Conservation (phyloP, 1,284 basidiomycete species). For the Porphyrellus sp. region DNA sequence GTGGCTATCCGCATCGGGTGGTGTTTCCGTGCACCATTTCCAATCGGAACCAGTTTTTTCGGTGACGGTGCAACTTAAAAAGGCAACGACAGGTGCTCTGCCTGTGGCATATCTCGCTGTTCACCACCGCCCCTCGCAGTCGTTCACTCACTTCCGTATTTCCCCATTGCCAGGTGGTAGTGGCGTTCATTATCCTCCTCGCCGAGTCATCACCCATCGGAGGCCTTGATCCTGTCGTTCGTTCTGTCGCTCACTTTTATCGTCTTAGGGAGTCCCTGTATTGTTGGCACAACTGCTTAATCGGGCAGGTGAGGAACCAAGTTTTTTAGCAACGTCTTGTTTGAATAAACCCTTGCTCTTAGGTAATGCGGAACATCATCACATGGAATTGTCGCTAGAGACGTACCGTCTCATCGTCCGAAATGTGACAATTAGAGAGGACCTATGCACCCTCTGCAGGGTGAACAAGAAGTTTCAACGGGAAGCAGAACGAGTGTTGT, state of each 20-base stretch:
- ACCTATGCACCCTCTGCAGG: constrained; percentile 52
- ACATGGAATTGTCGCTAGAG: constrained; percentile 58
- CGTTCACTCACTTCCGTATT: background rate
- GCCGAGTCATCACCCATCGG: background rate
- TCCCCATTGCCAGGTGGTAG: background rate
- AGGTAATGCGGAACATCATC: constrained; percentile 22
- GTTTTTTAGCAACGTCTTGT: background rate
- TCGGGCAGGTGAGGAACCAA: constrained; percentile 13
- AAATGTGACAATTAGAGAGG: constrained; percentile 47
- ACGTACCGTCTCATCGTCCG: constrained; percentile 53
- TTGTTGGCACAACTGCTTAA: background rate
- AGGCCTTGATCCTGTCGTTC: background rate
- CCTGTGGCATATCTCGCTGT: constrained; percentile 1
- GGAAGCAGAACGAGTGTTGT: constrained; percentile 55
- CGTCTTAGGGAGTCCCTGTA: background rate
- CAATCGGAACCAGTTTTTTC: constrained; percentile 5
- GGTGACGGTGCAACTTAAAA: constrained; percentile 17
- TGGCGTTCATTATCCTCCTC: background rate
- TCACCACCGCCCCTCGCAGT: background rate
- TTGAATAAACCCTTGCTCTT: background rate
- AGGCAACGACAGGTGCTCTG: constrained; percentile 1
- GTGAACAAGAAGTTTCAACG: constrained; percentile 53
- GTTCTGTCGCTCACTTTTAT: background rate
- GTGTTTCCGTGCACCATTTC: constrained; percentile 13
- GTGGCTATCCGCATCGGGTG: constrained; percentile 13